Conservation (phyloP, 495 filamentous ascomycete species). For the Aspergillus olivimuriae region DNA sequence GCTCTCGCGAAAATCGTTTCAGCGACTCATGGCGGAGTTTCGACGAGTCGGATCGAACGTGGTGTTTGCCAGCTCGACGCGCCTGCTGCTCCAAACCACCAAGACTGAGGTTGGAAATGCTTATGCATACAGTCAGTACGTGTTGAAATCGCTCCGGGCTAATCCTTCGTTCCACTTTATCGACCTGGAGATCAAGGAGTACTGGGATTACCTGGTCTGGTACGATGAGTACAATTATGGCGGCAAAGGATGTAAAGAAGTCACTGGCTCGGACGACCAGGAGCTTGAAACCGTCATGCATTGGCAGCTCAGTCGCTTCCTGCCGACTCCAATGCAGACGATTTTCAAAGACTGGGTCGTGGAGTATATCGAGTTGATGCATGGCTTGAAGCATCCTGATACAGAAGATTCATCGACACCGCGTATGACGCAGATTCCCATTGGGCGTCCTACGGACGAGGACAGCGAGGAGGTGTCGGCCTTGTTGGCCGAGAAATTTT, state of each 20-base stretch:
- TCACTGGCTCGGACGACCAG: conserved; percentile 78
- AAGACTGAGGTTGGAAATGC: conserved; percentile 97
- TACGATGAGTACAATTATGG: conserved; percentile 99
- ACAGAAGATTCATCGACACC: conserved; percentile 50
- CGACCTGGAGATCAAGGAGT: conserved; percentile 95
- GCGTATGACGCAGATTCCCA: conserved; percentile 69
- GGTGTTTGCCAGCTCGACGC: conserved; percentile 81
- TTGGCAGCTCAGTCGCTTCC: conserved; percentile 90
- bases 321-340: conserved; percentile 72
- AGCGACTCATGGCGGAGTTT: conserved; percentile 96
- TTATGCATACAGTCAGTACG: conserved; percentile 94
- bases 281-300: conserved; percentile 93
- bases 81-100: conserved; percentile 88
- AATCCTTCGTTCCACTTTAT: conserved; percentile 97
- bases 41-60: conserved; percentile 89
- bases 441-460: conserved; percentile 41
- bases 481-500: conserved; percentile 69
- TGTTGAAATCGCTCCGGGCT: conserved; percentile 88
- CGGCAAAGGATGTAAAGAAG: conserved; percentile 81
- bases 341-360: conserved; percentile 89
- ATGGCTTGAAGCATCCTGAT: conserved; percentile 65
- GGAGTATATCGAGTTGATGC: conserved; percentile 95
- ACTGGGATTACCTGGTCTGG: conserved; percentile 99
- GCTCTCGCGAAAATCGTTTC: conserved; percentile 94
- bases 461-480: conserved; percentile 51